Percentiles rank a stretch among this genome's conserved stretches.
Conservation (phyloP, 2,329 filamentous ascomycete genomes). For the Apiospora hydei region DNA sequence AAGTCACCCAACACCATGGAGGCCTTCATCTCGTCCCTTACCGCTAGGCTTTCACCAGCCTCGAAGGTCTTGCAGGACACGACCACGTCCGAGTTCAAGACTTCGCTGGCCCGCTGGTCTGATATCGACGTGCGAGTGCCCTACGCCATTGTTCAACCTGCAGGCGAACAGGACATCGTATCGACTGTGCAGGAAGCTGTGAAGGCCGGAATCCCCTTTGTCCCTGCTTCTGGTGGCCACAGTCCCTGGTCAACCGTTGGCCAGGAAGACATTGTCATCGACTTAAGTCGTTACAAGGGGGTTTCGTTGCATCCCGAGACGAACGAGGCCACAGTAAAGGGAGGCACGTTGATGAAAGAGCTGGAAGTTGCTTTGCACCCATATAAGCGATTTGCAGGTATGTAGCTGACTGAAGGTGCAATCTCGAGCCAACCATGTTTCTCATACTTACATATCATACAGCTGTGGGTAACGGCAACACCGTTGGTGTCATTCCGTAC, state of each 20-base stretch:
- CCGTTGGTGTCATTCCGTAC: conserved; percentile 36
- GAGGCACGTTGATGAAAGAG: neutral
- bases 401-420: neutral
- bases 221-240: neutral
- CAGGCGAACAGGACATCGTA: conserved; percentile 24
- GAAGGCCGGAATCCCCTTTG: neutral
- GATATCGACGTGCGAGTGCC: conserved; percentile 22
- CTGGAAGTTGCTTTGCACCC: neutral
- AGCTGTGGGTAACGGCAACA: conserved; percentile 29
- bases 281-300: neutral
- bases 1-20: neutral
- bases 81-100: conserved; percentile 17
- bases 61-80: conserved; percentile 19
- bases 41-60: conserved; percentile 1
- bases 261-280: neutral
- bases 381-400: neutral
- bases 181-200: conserved; percentile 9
- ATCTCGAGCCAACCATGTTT: neutral
- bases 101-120: conserved; percentile 27
- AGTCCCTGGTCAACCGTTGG: neutral
- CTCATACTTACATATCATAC: conserved; percentile 17
- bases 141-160: conserved; percentile 26
- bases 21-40: neutral
- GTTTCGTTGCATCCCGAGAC: neutral
- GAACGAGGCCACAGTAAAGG: conserved; percentile 12